Conservation (phyloP, 139 green algal species). For the Auxenochlorella pyrenoidosa region DNA sequence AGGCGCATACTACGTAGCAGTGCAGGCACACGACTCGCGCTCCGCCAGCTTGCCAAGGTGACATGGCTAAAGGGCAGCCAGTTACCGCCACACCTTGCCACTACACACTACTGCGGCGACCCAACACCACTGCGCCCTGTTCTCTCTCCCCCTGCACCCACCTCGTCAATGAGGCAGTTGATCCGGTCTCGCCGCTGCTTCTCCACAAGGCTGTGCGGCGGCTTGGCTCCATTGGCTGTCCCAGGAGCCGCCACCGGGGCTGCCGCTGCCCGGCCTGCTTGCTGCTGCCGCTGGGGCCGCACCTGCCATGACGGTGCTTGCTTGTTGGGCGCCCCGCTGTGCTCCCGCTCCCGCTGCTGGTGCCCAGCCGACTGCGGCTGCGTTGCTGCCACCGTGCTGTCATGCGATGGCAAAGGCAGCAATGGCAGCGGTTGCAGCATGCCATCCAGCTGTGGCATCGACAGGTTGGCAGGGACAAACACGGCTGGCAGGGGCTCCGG, state of each 20-base stretch:
- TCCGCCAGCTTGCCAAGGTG: too few relatives aligned
- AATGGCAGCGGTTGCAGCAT: neutral
- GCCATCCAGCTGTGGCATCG: neutral
- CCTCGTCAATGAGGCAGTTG: constrained; percentile 81
- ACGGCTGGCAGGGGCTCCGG: neutral
- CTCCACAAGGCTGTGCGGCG: constrained; percentile 76
- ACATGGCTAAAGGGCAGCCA: too few relatives aligned
- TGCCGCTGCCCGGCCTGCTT: neutral
- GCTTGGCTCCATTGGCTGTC: constrained; percentile 39
- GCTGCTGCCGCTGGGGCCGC: neutral
- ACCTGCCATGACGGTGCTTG: neutral
- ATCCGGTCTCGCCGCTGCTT: constrained; percentile 85
- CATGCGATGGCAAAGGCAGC: neutral
- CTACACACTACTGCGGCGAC: too few relatives aligned
- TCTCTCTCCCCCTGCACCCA: neutral
- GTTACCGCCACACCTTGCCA: too few relatives aligned
- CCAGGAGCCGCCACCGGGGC: neutral
- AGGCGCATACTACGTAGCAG: too few relatives aligned
- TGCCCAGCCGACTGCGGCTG: neutral
- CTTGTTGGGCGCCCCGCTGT: neutral
- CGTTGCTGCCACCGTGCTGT: neutral
- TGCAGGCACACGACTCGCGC: too few relatives aligned
- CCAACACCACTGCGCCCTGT: too few relatives aligned
- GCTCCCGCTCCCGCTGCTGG: neutral
- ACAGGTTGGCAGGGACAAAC: constrained; percentile 1